Evolutionary conservation across 2,329 filamentous ascomycete species (phyloP).

Genomic region (Parastagonospora nodorum): DNA sequence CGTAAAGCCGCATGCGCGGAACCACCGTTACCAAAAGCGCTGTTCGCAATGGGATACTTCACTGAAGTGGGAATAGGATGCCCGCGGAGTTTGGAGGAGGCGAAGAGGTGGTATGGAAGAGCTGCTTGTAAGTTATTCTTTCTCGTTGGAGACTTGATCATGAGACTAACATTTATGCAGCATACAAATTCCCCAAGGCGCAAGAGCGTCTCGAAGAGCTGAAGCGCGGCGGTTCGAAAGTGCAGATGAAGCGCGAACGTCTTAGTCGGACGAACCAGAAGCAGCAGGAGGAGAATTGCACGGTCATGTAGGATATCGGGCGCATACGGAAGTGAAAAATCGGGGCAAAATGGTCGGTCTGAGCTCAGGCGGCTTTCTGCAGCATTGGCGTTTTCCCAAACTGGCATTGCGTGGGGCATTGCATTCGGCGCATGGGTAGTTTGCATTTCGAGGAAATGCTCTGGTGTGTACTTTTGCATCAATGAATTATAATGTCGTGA

Average conservation of each 20-base stretch:
- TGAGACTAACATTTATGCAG: slow-evolving; percentile 53
- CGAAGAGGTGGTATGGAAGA: slow-evolving; percentile 97
- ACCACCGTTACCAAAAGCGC: slow-evolving; percentile 77
- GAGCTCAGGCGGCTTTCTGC: not conserved
- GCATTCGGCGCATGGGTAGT: not conserved
- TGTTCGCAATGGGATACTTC: slow-evolving; percentile 98
- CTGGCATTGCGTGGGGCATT: not conserved
- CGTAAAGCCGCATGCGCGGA: slow-evolving; percentile 88
- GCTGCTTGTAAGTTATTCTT: slow-evolving; percentile 79
- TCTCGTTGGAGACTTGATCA: not conserved
- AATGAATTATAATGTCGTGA: no score
- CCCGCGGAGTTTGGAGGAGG: slow-evolving; percentile 85
- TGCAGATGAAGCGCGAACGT: slow-evolving; percentile 74
- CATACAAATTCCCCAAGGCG: slow-evolving; percentile 93
- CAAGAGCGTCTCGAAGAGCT: slow-evolving; percentile 91
- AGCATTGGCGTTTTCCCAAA: not conserved
- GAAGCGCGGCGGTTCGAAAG: slow-evolving; percentile 76
- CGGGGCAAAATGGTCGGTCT: not conserved
- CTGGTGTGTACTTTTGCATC: no score
- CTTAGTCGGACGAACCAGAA: slow-evolving; percentile 82
- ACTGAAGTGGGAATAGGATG: slow-evolving; percentile 94
- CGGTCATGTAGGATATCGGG: slow-evolving; percentile 67
- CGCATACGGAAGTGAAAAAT: not conserved
- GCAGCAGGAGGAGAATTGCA: slow-evolving; percentile 87
- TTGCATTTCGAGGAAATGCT: not conserved